A percentile compares a stretch with the other conserved stretches of the same genome.
Conservation (phyloP, 2,329 filamentous ascomycete species). For the Scorias spongiosa region DNA sequence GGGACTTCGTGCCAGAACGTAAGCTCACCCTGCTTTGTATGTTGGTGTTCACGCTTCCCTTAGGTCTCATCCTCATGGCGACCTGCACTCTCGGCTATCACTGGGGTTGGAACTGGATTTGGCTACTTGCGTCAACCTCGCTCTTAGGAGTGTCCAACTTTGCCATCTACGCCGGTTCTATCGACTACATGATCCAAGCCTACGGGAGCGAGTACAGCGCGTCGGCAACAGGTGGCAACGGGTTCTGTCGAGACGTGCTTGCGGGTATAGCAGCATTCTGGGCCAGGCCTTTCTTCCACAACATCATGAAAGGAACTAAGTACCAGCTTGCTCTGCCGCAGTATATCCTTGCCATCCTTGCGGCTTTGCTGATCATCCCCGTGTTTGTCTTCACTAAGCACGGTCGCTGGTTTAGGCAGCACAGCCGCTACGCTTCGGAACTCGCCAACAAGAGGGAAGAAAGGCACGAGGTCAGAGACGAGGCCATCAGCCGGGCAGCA, state of each 20-base stretch:
- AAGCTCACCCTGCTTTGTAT: slow-evolving; percentile 51
- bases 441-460: slow-evolving; percentile 19
- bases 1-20: slow-evolving; percentile 43
- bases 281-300: slow-evolving; percentile 37
- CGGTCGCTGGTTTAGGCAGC: slow-evolving; percentile 25
- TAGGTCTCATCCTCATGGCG: slow-evolving; percentile 56
- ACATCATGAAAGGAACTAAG: slow-evolving; percentile 11
- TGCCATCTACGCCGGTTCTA: slow-evolving; percentile 19
- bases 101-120: slow-evolving; percentile 46
- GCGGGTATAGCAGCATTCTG: slow-evolving; percentile 57
- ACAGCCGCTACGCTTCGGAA: slow-evolving; percentile 33
- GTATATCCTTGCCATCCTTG: slow-evolving; percentile 36
- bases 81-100: slow-evolving; percentile 50
- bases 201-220: slow-evolving; percentile 55
- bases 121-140: slow-evolving; percentile 47
- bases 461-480: slow-evolving; percentile 3
- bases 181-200: slow-evolving; percentile 53
- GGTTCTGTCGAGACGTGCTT: slow-evolving; percentile 57
- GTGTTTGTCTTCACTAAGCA: slow-evolving; percentile 41
- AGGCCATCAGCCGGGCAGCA: background rate
- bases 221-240: slow-evolving; percentile 62
- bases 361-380: slow-evolving; percentile 36
- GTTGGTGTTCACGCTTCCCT: slow-evolving; percentile 43
- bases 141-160: slow-evolving; percentile 57
- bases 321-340: slow-evolving; percentile 32